These are phyloP conservation scores for Talaromyces sp. DNA, from an alignment of 2,329 filamentous ascomycete genomes.

Conservation along the genomic window DNA sequence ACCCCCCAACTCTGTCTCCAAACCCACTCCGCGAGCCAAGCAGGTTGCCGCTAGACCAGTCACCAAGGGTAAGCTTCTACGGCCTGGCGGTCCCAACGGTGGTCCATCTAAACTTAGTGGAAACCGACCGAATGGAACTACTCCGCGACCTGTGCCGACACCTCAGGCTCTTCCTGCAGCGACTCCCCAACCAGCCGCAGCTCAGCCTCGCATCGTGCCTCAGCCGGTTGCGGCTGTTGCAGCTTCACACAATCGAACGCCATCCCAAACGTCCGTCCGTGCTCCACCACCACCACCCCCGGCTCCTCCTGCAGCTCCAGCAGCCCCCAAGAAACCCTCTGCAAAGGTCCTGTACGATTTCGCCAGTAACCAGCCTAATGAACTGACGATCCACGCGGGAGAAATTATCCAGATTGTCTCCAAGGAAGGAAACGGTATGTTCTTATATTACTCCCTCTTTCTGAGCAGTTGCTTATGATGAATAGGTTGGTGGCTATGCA, in stretches of 20 bases:
- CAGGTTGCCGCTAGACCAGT: conserved; percentile 84
- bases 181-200: conserved; percentile 23
- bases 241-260: conserved; percentile 45
- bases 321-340: conserved; percentile 63
- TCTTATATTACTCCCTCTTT: neutral
- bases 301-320: conserved; percentile 52
- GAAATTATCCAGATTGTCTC: conserved; percentile 85
- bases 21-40: conserved; percentile 80
- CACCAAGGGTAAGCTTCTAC: conserved; percentile 86
- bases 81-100: conserved; percentile 78
- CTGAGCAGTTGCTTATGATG: conserved; percentile 24
- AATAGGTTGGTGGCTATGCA: conserved; percentile 87
- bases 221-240: conserved; percentile 31
- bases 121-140: conserved; percentile 36
- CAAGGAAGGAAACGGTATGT: conserved; percentile 89
- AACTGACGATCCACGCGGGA: conserved; percentile 72
- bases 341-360: conserved; percentile 95
- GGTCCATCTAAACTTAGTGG: conserved; percentile 66
- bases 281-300: conserved; percentile 64
- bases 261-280: conserved; percentile 43
- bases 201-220: conserved; percentile 26
- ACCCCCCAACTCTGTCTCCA: conserved; percentile 73
- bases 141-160: conserved; percentile 31
- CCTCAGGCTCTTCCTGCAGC: conserved; percentile 27
- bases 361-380: conserved; percentile 73